These are phyloP conservation scores for Paraphaeosphaeria sporulosa DNA, from an alignment of 2,329 filamentous ascomycete genomes.

Conservation along the genomic window DNA sequence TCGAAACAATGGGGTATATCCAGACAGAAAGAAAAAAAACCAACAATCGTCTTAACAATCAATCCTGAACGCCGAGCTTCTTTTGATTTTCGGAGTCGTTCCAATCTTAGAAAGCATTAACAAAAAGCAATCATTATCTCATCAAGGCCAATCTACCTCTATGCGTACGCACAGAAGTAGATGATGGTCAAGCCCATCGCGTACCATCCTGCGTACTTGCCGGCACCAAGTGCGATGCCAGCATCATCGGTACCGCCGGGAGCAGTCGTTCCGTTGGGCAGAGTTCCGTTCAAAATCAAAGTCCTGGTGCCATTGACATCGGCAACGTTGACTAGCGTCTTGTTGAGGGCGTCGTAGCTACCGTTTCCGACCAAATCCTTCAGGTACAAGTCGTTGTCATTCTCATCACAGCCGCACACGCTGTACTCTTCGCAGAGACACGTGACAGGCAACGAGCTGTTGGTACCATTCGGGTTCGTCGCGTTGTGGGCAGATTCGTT, in stretches of 20 bases:
- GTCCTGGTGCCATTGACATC: constrained; percentile 68
- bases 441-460: constrained; percentile 66
- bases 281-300: constrained; percentile 77
- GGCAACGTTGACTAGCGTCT: constrained; percentile 67
- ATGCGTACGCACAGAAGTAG: constrained; percentile 23
- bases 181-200: constrained; percentile 48
- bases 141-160: not conserved
- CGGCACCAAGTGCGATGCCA: constrained; percentile 27
- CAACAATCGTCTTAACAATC: not conserved
- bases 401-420: constrained; percentile 75
- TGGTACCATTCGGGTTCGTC: constrained; percentile 54
- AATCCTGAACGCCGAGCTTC: not conserved
- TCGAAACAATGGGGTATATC: not conserved
- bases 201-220: constrained; percentile 49
- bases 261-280: constrained; percentile 65
- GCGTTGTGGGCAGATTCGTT: constrained; percentile 44
- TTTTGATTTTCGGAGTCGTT: not conserved
- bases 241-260: constrained; percentile 46
- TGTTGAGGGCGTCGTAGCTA: constrained; percentile 66
- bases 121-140: not conserved
- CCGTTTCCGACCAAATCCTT: constrained; percentile 64
- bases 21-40: too few relatives aligned
- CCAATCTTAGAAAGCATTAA: not conserved
- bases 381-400: constrained; percentile 66
- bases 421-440: constrained; percentile 67